Conservation (phyloP, 306 rosid species). For the Cucumis hystrix region DNA sequence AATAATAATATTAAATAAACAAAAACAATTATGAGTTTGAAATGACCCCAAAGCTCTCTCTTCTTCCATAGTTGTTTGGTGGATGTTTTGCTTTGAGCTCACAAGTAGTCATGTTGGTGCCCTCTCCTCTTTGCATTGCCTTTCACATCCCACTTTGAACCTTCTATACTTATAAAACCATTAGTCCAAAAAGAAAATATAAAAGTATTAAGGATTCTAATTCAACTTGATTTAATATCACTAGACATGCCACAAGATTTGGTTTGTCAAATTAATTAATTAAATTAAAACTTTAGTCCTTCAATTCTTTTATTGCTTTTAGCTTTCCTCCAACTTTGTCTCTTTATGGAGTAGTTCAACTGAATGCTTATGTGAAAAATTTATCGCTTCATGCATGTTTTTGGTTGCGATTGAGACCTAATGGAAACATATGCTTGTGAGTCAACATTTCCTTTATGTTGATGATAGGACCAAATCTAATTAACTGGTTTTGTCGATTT, state of each 20-base stretch:
- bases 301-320: background rate
- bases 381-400: too few relatives aligned
- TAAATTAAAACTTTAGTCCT: background rate
- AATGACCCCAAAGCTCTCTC: background rate
- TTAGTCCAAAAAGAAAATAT: background rate
- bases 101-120: conserved; percentile 5
- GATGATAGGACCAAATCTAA: background rate
- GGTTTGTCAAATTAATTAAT: background rate
- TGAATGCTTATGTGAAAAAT: too few relatives aligned
- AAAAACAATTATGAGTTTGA: background rate
- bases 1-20: background rate
- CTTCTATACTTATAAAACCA: background rate
- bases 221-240: background rate
- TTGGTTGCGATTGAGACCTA: too few relatives aligned
- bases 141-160: background rate
- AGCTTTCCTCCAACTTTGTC: too few relatives aligned
- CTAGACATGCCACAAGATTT: background rate
- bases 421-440: too few relatives aligned
- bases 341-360: too few relatives aligned
- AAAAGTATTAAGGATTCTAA: background rate
- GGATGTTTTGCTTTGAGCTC: conserved; percentile 9
- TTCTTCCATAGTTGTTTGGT: conserved; percentile 6
- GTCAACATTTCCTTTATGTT: too few relatives aligned
- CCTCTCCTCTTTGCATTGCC: background rate
- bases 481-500: background rate